Evolutionary conservation across 495 filamentous ascomycete species (phyloP), one percentile per base, ranked within the genome.

Genomic region (Amniculicola lignicola): DNA sequence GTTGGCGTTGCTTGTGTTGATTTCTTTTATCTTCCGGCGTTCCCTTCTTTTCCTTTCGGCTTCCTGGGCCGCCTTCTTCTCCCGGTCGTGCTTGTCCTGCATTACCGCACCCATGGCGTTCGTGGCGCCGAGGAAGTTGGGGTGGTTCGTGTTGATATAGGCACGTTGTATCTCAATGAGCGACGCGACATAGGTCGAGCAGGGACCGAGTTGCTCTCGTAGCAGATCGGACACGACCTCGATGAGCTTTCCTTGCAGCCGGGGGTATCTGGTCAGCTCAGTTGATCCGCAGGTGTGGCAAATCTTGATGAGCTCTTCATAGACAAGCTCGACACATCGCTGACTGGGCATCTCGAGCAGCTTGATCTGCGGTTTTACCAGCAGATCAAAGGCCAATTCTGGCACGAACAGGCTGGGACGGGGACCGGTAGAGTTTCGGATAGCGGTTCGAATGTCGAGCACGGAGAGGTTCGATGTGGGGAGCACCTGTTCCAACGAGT

Each of bases 121-220:
- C 5, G 93, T 92, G 10, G 93, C 93, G 37, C 93, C 94, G 18
- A 96, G 81, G 76, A 99, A 99, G 65, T 99, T 99, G 27, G 93
- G 93, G 63, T 99, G 93, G 67, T 99, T 99, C 35, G 93, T 99
- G 72, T 99, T 99, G 71, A 99, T 96, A 69, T 99, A 99, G 14
- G 93, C 93, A 54, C 93, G 80, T 72, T 99, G 93, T 27, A 99
- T 99, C 10, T 92, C 84, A 36, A 97, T 99, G 33, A 99, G 79
- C 19, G 90, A 96, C 67, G 95, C 93, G 4, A 99, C 93, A 63
- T 99, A 99, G 22, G 66, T 74, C 4, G 91, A 92, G 45, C 87
- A 82, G 14, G 93, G 93, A 0, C 94, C 92, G 23, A 97, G 74
- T 36, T 90, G 81, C 70, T 99, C 93, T 41, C 93, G 84, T 40